Evolutionary conservation across 2,329 filamentous ascomycete genomes (phyloP), one percentile per base, ranked within the genome.

Genomic region (Ophiostoma ips): DNA sequence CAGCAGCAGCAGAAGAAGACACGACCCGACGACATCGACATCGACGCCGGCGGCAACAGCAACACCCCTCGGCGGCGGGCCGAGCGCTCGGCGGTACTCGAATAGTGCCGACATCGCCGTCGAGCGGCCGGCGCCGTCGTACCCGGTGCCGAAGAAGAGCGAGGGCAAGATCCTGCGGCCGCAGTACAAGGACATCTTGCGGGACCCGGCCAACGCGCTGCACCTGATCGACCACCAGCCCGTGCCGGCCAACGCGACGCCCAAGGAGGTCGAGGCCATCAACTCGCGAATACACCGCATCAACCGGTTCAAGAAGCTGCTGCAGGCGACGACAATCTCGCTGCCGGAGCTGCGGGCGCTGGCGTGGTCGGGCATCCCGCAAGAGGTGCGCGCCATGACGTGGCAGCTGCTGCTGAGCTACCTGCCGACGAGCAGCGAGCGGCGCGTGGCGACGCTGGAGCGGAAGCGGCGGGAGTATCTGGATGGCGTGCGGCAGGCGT

Each of bases 311-410:
- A 98, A 98, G 66, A 84, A 84, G 59, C 86, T 98, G 48, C 72
- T 98, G 7, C 92, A 98, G 67, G 80, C 90, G 19, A 95, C 87
- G 37, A 88, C 86, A 1, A 92, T 98, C 58, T 83, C 87, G 2
- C 68, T 96, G 2, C 71, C 83, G 16, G 90, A 96, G 49, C 73
- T 98, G 21, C 79, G 92, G 55, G 75, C 87, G 52, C 73, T 88
- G 31, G 88, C 92, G 30, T 98, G 94, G 92, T 92, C 89, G 48
- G 92, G 92, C 12, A 77, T 96, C 34, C 94, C 92, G 0, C 83
- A 87, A 59, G 94, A 98, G 68, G 88, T 98, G 16, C 86, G 94
- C 50, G 87, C 92, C 47, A 95, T 98, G 84, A 92, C 90, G n/a
- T 98, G 92, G 92, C 89, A 96, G 66, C 73, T 98, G 21, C 73